These are phyloP conservation scores for Monsonia emarginata DNA, from an alignment of 441 rosid species.

Conservation along the genomic window DNA sequence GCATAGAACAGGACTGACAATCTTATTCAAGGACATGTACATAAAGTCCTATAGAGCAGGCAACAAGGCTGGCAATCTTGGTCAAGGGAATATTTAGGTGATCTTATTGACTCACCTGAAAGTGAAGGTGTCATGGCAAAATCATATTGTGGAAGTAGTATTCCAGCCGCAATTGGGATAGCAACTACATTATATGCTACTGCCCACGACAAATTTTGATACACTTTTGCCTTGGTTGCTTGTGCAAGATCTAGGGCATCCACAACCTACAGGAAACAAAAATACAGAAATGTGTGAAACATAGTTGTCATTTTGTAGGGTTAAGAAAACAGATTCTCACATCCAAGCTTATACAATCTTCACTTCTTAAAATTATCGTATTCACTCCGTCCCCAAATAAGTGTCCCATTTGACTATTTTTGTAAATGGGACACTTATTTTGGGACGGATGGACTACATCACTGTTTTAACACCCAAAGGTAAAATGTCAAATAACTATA, in stretches of 20 bases:
- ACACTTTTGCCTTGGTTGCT: conserved; percentile 84
- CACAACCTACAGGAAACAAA: conserved; percentile 38
- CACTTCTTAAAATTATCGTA: too few species aligned
- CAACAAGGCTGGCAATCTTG: too few species aligned
- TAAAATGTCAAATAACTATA: background rate
- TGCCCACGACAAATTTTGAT: conserved; percentile 85
- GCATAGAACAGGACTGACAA: background rate
- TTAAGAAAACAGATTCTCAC: background rate
- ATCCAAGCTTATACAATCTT: background rate
- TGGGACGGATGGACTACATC: too few species aligned
- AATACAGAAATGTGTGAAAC: background rate
- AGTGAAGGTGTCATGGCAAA: conserved; percentile 88
- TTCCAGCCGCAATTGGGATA: conserved; percentile 83
- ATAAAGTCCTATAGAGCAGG: too few species aligned
- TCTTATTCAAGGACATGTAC: background rate
- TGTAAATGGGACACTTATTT: too few species aligned
- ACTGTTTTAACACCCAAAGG: background rate
- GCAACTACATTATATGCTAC: conserved; percentile 65
- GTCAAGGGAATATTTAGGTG: background rate
- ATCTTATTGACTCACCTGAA: conserved; percentile 38
- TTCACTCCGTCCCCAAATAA: too few species aligned
- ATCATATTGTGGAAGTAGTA: conserved; percentile 75
- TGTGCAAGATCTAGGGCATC: conserved; percentile 77
- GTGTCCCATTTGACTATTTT: too few species aligned
- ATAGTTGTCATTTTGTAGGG: background rate